A percentile compares a stretch with the other conserved stretches of the same genome.
Evolutionary conservation across 2,329 filamentous ascomycete genomes (phyloP).

Genomic region (Colletotrichum lupini): DNA sequence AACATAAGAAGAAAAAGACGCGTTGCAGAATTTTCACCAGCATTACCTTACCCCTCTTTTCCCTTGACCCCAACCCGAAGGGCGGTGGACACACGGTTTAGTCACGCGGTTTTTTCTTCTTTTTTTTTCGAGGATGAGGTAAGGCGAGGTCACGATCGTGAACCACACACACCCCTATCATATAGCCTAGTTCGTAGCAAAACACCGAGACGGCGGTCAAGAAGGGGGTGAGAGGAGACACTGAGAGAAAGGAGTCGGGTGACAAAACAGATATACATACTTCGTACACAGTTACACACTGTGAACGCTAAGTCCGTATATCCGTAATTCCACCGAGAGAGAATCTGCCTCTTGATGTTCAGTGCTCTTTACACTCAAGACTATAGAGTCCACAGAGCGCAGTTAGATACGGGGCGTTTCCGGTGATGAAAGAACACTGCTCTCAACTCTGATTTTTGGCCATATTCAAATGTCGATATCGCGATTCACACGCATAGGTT

Average conservation of each 20-base stretch:
- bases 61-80: neutral
- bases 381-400: neutral
- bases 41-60: neutral
- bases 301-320: neutral
- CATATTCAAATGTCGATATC: neutral
- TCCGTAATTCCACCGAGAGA: neutral
- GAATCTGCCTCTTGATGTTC: neutral
- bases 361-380: too few species aligned
- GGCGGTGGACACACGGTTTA: neutral
- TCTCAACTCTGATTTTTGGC: too few species aligned
- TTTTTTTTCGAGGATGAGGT: neutral
- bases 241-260: neutral
- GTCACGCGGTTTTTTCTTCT: neutral
- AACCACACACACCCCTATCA: neutral
- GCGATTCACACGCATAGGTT: neutral
- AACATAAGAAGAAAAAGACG: neutral
- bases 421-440: neutral
- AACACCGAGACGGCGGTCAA: neutral
- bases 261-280: neutral
- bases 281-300: neutral
- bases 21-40: conserved; percentile 14
- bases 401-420: neutral
- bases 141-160: neutral
- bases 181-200: neutral
- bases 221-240: too few species aligned